Evolutionary conservation across 441 rosid species (phyloP), one percentile per base, ranked within the genome.

Genomic region (Aleurites moluccanus): DNA sequence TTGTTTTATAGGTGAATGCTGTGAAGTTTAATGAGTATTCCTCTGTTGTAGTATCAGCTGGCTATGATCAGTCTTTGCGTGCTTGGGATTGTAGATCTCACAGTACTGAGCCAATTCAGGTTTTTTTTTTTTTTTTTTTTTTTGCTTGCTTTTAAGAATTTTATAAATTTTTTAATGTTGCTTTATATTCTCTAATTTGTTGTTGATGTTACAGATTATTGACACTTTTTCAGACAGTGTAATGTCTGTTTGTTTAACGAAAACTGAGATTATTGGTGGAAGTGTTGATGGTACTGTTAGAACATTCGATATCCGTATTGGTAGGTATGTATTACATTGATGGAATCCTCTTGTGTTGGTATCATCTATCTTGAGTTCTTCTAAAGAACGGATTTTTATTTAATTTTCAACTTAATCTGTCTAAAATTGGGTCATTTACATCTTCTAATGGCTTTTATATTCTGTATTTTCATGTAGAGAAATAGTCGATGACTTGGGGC

Each of bases 11-110:
- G 98, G 99, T 91, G 71, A 95, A 95, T 78, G 95, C 97, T 7
- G 97, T 95, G 27, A 95, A 93, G 84, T 93, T 93, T 76, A 91
- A 87, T 65, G 97, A 93, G 77, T 82, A 91, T 78, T 76, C 95
- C 0, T 88, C 97, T 69, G 97, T 90, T 27, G 92, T 89, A 28
- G 97, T 88, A 79, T 95, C 98, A 28, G 98, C 98, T 3, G 98
- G 98, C 53, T 96, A 91, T 75, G 99, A 96, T 83, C 94, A 85
- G 3, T 90, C 97, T 0, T 59, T 96, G 85, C 95, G 99, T 59
- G 89, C 87, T 59, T 96, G 98, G 98, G 99, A 96, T 79, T 93
- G 98, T 77, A 86, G 98, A 81, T 93, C 99, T 76, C 98, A 93
- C 63, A 88, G 94, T 82, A 86, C 91, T 1, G 98, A 96, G 80